Conservation (phyloP, 345 rosid genomes). For the Rhodomyrtus tomentosa region DNA sequence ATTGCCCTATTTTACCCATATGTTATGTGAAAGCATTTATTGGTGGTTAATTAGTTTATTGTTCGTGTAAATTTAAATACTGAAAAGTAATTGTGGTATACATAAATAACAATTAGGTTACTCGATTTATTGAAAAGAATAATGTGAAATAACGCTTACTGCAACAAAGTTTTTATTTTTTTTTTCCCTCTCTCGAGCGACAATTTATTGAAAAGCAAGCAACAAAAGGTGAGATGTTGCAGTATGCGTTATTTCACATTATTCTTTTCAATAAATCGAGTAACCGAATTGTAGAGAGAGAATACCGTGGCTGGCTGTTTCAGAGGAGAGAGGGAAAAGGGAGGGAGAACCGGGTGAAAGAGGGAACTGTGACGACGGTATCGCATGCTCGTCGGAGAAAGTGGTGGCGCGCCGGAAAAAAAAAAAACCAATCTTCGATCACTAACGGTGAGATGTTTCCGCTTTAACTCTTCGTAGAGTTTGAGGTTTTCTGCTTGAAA, state of each 20-base stretch:
- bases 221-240: too few relatives aligned
- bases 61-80: neutral
- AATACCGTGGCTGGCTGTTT: neutral
- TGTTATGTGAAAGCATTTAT: neutral
- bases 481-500: neutral
- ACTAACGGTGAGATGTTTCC: neutral
- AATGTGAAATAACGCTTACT: neutral
- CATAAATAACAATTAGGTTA: neutral
- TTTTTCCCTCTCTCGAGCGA: neutral
- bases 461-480: neutral
- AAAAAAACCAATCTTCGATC: neutral
- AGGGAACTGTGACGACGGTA: neutral
- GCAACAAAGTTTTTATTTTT: accelerated
- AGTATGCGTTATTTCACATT: neutral
- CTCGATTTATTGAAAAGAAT: neutral
- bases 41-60: neutral
- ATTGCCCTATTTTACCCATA: too few relatives aligned
- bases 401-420: neutral
- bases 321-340: neutral
- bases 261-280: neutral
- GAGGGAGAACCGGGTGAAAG: neutral
- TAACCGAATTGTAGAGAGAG: neutral
- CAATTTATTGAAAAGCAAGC: neutral
- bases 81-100: neutral
- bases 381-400: neutral